phyloP scores from a whole-genome alignment of 2,329 filamentous ascomycete genomes.

The Arachnomyces sp. region DNA sequence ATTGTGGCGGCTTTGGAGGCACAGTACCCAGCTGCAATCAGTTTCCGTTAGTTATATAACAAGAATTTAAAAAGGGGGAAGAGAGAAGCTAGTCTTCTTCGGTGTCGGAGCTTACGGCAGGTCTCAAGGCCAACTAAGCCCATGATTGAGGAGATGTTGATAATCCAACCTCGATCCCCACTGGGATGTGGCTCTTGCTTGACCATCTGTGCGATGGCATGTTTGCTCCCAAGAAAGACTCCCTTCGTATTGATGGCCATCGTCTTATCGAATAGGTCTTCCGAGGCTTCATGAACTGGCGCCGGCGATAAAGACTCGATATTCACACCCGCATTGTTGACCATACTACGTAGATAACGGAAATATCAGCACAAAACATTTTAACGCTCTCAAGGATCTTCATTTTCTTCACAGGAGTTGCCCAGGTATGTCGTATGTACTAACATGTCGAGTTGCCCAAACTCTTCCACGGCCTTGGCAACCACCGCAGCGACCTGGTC shows the following conservation, averaged over 20 bases:
- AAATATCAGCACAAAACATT: not conserved
- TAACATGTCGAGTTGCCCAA: conserved; percentile 40
- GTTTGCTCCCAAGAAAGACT: conserved; percentile 37
- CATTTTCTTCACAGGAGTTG: not conserved
- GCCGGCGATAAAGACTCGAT: conserved; percentile 26
- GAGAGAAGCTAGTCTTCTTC: too few species aligned
- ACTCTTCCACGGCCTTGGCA: conserved; percentile 24
- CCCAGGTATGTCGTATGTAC: conserved; percentile 1
- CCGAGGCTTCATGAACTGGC: conserved; percentile 41
- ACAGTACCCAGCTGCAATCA: too few species aligned
- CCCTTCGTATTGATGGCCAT: conserved; percentile 33
- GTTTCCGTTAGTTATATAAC: too few species aligned
- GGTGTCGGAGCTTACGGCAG: conserved; percentile 29
- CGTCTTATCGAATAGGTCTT: conserved; percentile 39
- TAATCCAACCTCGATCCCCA: conserved; percentile 30
- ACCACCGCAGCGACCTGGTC: conserved; percentile 33
- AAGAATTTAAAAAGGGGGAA: too few species aligned
- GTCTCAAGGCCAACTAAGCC: conserved; percentile 39
- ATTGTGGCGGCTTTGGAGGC: too few species aligned
- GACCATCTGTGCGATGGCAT: conserved; percentile 33
- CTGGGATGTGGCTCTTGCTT: conserved; percentile 26
- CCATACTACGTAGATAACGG: conserved; percentile 26
- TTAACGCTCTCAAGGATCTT: not conserved
- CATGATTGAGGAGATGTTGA: conserved; percentile 27
- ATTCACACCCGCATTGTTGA: conserved; percentile 46